phyloP scores from a whole-genome alignment of 108 stramenopile species.

The Mayamaea pseudoterrestris region DNA sequence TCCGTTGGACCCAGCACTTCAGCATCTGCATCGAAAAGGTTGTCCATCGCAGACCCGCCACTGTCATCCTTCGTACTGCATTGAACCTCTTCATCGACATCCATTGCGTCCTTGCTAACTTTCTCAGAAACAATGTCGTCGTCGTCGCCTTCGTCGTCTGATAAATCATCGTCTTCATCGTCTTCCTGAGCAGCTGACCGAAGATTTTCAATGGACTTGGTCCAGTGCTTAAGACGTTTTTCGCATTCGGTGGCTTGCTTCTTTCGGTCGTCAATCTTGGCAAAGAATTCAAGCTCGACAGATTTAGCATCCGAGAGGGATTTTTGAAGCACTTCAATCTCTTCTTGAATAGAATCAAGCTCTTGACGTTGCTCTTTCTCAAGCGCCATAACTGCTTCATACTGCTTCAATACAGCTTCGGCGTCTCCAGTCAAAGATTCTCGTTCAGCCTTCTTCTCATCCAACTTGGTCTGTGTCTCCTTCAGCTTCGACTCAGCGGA shows the following conservation, averaged over 20 bases:
- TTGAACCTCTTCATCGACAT: conserved; percentile 21
- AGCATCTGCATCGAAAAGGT: background rate
- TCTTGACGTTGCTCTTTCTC: conserved; percentile 54
- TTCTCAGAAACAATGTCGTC: too few species aligned
- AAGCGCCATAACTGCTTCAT: conserved; percentile 60
- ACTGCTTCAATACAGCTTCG: conserved; percentile 44
- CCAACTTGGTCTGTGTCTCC: conserved; percentile 24
- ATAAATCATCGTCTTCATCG: conserved; percentile 39
- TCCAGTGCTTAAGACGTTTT: conserved; percentile 48
- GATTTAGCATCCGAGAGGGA: conserved; percentile 54
- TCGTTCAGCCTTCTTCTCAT: conserved; percentile 51
- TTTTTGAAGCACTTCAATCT: conserved; percentile 55
- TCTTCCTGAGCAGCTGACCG: conserved; percentile 19
- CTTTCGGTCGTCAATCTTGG: conserved; percentile 56
- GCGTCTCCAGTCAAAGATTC: conserved; percentile 52
- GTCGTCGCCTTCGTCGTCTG: conserved; percentile 32
- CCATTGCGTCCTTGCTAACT: too few species aligned
- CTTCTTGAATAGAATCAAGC: conserved; percentile 43
- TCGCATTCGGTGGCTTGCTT: conserved; percentile 55
- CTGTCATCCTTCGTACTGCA: conserved; percentile 1
- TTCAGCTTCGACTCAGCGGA: conserved; percentile 42
- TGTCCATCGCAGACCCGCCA: too few species aligned
- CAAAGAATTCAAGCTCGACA: conserved; percentile 68
- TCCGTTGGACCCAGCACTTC: background rate
- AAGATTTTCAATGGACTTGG: conserved; percentile 51